Evolutionary conservation across 257 asterid genomes (phyloP).

Genomic region (Solanum tarijense): DNA sequence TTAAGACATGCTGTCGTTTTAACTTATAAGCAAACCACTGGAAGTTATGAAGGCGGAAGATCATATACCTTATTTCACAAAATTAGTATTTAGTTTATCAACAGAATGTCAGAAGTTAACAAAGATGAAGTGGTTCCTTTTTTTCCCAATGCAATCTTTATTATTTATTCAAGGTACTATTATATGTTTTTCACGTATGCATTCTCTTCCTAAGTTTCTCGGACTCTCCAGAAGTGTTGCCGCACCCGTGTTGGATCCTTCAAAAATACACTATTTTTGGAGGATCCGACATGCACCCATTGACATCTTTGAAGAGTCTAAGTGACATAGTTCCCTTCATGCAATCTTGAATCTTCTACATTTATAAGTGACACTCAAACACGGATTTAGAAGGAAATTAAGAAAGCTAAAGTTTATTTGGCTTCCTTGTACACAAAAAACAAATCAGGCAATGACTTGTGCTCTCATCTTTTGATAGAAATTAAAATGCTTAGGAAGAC

Average conservation of each 20-base stretch:
- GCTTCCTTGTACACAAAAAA: background rate
- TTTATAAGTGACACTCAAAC: background rate
- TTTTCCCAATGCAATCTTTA: background rate
- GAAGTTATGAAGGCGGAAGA: background rate
- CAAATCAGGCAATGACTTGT: background rate
- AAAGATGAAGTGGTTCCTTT: background rate
- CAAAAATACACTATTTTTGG: too few relatives aligned
- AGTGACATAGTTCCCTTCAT: background rate
- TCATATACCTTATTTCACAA: background rate
- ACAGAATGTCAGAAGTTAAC: background rate
- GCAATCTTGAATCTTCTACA: background rate
- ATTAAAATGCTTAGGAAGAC: background rate
- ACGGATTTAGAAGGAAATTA: background rate
- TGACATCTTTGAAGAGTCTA: too few relatives aligned
- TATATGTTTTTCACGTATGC: background rate
- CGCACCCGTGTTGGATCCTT: too few relatives aligned
- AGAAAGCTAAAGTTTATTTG: background rate
- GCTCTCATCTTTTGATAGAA: background rate
- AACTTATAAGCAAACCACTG: background rate
- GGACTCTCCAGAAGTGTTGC: too few relatives aligned
- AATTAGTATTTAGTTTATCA: background rate
- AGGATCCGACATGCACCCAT: too few relatives aligned
- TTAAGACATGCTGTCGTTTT: background rate
- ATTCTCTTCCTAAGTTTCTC: too few relatives aligned
- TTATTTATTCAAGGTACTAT: background rate